Percentiles rank a stretch among this genome's conserved stretches.
phyloP scores from a whole-genome alignment of 2,329 filamentous ascomycete genomes.

The Aspergillus pseudoterreus region DNA sequence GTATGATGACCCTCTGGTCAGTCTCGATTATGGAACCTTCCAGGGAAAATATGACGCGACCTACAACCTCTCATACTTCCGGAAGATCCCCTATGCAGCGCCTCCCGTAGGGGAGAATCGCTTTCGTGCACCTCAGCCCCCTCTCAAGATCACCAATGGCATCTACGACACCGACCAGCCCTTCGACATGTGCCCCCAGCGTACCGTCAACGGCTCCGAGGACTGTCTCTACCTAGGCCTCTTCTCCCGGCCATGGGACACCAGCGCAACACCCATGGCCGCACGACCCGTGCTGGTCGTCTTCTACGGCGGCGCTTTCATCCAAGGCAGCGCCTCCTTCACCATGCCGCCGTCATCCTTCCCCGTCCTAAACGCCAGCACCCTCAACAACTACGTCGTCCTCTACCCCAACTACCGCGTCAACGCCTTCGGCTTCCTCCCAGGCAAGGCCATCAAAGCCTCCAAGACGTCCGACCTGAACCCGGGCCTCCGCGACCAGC shows the following conservation, averaged over 20 bases:
- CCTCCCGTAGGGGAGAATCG: constrained; percentile 56
- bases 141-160: constrained; percentile 44
- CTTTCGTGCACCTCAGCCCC: constrained; percentile 60
- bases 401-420: constrained; percentile 55
- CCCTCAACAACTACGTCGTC: constrained; percentile 49
- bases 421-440: constrained; percentile 56
- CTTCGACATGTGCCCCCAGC: constrained; percentile 58
- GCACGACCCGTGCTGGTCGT: constrained; percentile 56
- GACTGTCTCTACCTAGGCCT: constrained; percentile 61
- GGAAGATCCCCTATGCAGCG: constrained; percentile 59
- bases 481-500: constrained; percentile 51
- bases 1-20: constrained; percentile 34
- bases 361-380: constrained; percentile 55
- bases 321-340: constrained; percentile 55
- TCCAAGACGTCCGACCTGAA: constrained; percentile 49
- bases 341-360: constrained; percentile 54
- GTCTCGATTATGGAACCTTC: constrained; percentile 51
- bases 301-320: constrained; percentile 61
- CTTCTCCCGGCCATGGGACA: constrained; percentile 56
- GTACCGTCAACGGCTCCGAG: constrained; percentile 55
- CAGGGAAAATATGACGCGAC: constrained; percentile 48
- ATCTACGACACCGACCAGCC: constrained; percentile 53
- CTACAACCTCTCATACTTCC: constrained; percentile 59
- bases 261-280: constrained; percentile 13
- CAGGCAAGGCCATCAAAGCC: constrained; percentile 46